phyloP scores from a whole-genome alignment of 352 stramenopile species.

The Peronospora belbahrii region DNA sequence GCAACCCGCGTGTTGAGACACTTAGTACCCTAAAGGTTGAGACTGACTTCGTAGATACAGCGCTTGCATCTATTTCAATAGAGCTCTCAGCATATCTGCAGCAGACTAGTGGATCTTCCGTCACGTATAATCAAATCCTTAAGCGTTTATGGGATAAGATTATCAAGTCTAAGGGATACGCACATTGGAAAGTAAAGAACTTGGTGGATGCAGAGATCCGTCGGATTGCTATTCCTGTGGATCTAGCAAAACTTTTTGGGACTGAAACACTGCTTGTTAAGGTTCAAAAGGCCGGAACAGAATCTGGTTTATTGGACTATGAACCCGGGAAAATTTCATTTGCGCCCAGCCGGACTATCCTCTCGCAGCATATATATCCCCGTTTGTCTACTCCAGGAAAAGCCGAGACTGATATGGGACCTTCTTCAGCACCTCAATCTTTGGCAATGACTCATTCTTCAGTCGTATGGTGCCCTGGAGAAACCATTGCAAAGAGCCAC shows the following conservation, averaged over 20 bases:
- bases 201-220: slow-evolving; percentile 22
- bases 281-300: slow-evolving; percentile 6
- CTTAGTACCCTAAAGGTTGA: not conserved
- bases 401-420: not conserved
- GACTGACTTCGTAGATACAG: slow-evolving; percentile 17
- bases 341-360: slow-evolving; percentile 33
- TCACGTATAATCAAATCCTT: slow-evolving; percentile 33
- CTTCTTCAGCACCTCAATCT: slow-evolving; percentile 9
- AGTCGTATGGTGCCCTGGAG: slow-evolving; percentile 7
- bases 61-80: slow-evolving; percentile 22
- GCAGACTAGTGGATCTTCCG: not conserved
- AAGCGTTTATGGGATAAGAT: slow-evolving; percentile 40
- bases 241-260: slow-evolving; percentile 42
- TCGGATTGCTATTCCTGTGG: slow-evolving; percentile 29
- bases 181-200: slow-evolving; percentile 30
- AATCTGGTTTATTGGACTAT: slow-evolving; percentile 14
- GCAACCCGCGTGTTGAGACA: not conserved
- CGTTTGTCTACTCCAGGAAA: not conserved
- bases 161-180: slow-evolving; percentile 14
- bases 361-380: slow-evolving; percentile 56
- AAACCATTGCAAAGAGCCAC: slow-evolving; percentile 21
- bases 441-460: not conserved
- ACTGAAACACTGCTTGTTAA: slow-evolving; percentile 37
- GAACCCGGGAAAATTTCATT: slow-evolving; percentile 31
- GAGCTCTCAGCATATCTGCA: slow-evolving; percentile 26